Percentiles rank a stretch among this genome's conserved stretches.
These are phyloP conservation scores for Cutaneotrichosporon curvatum DNA, from an alignment of 1,284 basidiomycete genomes.

Conservation along the genomic window DNA sequence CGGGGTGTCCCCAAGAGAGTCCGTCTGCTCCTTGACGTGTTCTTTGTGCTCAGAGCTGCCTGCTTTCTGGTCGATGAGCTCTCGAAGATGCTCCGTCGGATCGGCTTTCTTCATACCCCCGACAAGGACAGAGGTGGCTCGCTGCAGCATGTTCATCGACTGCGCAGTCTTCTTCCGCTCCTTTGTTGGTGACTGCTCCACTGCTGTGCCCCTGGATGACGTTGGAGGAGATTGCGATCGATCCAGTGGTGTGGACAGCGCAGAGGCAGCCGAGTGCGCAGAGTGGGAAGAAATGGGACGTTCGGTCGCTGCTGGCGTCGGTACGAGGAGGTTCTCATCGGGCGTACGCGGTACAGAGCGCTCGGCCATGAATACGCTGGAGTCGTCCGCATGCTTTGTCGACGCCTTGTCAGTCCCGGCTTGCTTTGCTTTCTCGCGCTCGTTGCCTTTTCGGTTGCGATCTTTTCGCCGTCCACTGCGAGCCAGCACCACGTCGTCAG, in stretches of 20 bases:
- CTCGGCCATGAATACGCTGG: background rate
- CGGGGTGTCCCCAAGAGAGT: background rate
- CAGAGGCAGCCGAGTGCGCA: background rate
- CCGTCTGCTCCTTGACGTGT: background rate
- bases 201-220: constrained; percentile 3
- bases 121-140: constrained; percentile 75
- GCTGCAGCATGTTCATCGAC: constrained; percentile 87
- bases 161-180: constrained; percentile 56
- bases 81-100: background rate
- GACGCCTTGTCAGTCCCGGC: constrained; percentile 6
- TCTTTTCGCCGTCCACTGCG: constrained; percentile 22
- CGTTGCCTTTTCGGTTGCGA: constrained; percentile 20
- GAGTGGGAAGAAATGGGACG: background rate
- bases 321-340: no score
- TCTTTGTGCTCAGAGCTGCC: background rate
- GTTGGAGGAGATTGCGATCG: background rate
- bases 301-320: background rate
- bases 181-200: constrained; percentile 17
- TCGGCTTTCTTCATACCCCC: constrained; percentile 7
- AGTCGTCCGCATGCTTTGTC: background rate
- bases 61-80: background rate
- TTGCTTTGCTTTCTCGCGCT: constrained; percentile 26
- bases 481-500: constrained; percentile 33
- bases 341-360: background rate
- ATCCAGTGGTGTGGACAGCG: background rate